Percentiles rank a stretch among this genome's conserved stretches.
phyloP scores from a whole-genome alignment of 2,329 filamentous ascomycete genomes.

The Trichoderma aggressivum region DNA sequence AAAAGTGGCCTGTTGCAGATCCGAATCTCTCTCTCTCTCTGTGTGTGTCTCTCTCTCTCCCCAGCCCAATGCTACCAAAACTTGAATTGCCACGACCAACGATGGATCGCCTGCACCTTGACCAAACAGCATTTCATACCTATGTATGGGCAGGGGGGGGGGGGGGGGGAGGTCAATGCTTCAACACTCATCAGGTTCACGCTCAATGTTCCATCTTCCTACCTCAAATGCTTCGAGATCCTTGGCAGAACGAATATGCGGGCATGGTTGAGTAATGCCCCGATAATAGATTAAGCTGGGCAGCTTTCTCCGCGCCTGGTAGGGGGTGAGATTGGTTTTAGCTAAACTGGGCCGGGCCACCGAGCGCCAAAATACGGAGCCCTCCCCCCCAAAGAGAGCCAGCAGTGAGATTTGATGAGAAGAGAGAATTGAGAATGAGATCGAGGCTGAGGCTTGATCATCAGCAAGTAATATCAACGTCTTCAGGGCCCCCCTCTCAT shows the following conservation, averaged over 20 bases:
- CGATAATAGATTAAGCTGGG: not conserved
- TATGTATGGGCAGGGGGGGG: no score
- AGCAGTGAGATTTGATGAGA: not conserved
- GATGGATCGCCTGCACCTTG: not conserved
- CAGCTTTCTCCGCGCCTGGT: not conserved
- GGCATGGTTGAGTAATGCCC: slow-evolving; percentile 2
- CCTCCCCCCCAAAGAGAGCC: not conserved
- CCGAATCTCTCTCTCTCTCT: slow-evolving; percentile 4
- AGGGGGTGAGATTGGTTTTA: not conserved
- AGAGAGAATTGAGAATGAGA: not conserved
- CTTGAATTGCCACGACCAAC: slow-evolving; percentile 2
- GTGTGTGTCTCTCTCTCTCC: not conserved
- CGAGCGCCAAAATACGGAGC: not conserved
- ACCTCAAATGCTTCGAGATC: not conserved
- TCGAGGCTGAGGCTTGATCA: not conserved
- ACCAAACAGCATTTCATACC: not conserved
- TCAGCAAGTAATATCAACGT: not conserved
- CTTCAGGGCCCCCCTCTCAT: not conserved
- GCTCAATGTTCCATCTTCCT: not conserved
- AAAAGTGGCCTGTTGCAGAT: slow-evolving; percentile 15
- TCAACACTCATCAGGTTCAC: not conserved
- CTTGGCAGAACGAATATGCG: not conserved
- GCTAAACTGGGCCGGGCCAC: not conserved
- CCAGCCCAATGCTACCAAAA: not conserved
- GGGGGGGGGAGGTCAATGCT: not conserved